Conservation (phyloP, 106 monocot genomes). For the Dendrobium chrysotoxum region DNA sequence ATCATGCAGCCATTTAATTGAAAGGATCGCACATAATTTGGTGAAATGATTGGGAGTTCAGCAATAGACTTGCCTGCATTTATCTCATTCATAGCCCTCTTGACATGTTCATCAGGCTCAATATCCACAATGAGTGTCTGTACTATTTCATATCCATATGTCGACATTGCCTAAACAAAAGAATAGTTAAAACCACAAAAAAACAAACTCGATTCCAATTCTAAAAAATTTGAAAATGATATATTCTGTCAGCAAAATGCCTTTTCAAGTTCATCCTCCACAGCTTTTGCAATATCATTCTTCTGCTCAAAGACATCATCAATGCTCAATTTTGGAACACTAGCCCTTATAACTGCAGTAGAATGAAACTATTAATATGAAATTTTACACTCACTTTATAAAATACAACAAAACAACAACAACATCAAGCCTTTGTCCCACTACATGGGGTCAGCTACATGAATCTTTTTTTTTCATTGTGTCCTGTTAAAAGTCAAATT, state of each 20-base stretch:
- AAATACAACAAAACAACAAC: too few relatives aligned
- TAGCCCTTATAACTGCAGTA: constrained; percentile 40
- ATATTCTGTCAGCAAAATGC: neutral
- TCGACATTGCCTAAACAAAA: constrained; percentile 38
- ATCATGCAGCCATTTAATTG: neutral
- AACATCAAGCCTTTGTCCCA: too few relatives aligned
- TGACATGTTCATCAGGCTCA: constrained; percentile 46
- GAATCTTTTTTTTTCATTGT: too few relatives aligned
- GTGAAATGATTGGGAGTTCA: too few relatives aligned
- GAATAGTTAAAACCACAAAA: neutral
- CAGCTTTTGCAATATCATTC: constrained; percentile 51
- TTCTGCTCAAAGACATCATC: constrained; percentile 53
- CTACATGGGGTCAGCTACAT: too few relatives aligned
- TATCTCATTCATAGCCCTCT: constrained; percentile 62
- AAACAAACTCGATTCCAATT: neutral
- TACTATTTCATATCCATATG: constrained; percentile 50
- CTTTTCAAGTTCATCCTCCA: constrained; percentile 52
- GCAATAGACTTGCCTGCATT: constrained; percentile 36
- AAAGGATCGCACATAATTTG: neutral
- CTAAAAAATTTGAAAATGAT: neutral
- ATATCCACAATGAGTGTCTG: constrained; percentile 55
- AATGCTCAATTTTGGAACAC: constrained; percentile 39
- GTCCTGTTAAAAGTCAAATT: too few relatives aligned
- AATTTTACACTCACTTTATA: too few relatives aligned
- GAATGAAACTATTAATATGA: neutral